Base-by-base conservation (phyloP, 805 yeast genomes). In the Cyberlindnera amylophila region DNA sequence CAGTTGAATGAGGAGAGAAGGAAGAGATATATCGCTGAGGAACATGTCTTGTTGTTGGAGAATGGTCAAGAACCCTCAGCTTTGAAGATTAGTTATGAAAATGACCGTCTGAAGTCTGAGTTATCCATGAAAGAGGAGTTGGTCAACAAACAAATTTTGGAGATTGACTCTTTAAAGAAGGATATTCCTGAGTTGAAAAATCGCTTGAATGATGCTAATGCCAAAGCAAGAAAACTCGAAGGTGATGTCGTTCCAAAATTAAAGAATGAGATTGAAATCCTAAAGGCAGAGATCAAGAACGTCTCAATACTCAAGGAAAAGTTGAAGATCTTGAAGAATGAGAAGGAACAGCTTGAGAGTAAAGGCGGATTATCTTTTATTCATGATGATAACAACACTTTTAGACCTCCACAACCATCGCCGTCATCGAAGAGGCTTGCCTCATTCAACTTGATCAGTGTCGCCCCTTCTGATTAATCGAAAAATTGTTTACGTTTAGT, bases 1-100 rank as follows among this genome's bases (percentile, higher is more conserved):
- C 73, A 75, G 46, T 58, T 86, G 44, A 77, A 75, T 42, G 78
- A 76, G 24, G 91, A 86, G 57, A 68, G 91, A 47, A 66, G 76
- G 49, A 72, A 78, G 42, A 64, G 95, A 39, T 79, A 74, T 50
- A 75, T 82, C 23, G 81, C 87, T 23, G 93, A 85, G 53, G 90
- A 83, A 48, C 81, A 82, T 50, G 75, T 81, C 0, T 55, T 83
- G 27, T 59, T 79, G 29, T 58, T 70, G 46, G 85, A 80, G 48
- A 67, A 74, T 50, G 77, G 79, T 10, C 63, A 65, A 38, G 58
- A 67, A 23, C 81, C 86, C 23, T 70, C 77, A 38, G 64, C 79
- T 14, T 64, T 80, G 24, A 79, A 80, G 39, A 57, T 82, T 46
- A 71, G 75, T 28, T 75, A 76, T 51, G 79, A 78, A 44, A 76